These are phyloP conservation scores for Darksidea phi DNA, from an alignment of 495 filamentous ascomycete genomes.

Conservation along the genomic window DNA sequence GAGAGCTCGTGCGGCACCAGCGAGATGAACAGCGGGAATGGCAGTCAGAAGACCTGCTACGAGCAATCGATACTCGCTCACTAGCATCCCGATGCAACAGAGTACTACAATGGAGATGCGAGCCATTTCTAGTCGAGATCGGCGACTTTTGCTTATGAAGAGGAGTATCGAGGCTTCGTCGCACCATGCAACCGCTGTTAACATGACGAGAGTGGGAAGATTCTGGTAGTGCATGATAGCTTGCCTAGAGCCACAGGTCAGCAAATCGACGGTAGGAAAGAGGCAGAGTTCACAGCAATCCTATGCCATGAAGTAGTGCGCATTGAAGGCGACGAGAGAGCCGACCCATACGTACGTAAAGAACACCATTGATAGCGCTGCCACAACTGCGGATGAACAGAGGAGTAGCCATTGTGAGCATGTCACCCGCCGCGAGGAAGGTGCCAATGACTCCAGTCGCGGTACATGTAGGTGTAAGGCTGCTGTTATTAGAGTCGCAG, in stretches of 20 bases:
- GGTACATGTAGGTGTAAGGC: neutral
- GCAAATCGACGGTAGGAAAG: too few relatives aligned
- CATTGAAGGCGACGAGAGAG: too few relatives aligned
- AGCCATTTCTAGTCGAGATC: neutral
- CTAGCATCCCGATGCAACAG: neutral
- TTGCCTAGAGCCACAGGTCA: too few relatives aligned
- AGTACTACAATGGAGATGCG: neutral
- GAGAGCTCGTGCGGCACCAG: constrained; percentile 1
- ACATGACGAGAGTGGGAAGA: neutral
- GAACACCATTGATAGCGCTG: neutral
- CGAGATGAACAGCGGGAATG: constrained; percentile 1
- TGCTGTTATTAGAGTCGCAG: neutral
- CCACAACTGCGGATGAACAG: neutral
- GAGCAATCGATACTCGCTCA: constrained; percentile 6
- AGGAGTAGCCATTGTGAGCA: neutral
- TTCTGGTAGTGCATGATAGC: constrained; percentile 1
- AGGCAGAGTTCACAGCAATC: too few relatives aligned
- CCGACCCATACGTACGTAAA: too few relatives aligned
- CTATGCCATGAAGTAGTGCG: too few relatives aligned
- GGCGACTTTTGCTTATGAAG: neutral
- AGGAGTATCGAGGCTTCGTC: neutral
- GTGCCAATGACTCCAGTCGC: neutral
- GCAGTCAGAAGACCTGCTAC: constrained; percentile 1
- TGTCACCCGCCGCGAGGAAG: neutral
- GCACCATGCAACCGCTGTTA: neutral